Conservation (phyloP, 1,284 basidiomycete species). For the Ceratobasidium theobromae region DNA sequence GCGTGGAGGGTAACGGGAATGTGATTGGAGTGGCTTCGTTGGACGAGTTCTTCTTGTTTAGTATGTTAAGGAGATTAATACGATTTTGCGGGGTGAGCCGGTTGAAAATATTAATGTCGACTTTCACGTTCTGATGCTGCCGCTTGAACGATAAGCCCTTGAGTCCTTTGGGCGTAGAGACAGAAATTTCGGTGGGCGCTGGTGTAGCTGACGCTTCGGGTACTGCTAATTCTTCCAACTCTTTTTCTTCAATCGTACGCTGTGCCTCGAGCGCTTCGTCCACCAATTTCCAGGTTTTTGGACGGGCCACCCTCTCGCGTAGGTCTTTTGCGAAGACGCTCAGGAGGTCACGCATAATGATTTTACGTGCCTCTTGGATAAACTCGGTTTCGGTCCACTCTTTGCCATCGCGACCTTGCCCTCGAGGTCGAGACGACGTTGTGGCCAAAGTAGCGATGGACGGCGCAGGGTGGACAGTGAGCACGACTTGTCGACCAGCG, state of each 20-base stretch:
- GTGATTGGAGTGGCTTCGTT: constrained; percentile 28
- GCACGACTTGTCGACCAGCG: constrained; percentile 60
- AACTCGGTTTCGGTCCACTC: constrained; percentile 57
- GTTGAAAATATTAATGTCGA: constrained; percentile 32
- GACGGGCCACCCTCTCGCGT: constrained; percentile 61
- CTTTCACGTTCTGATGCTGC: constrained; percentile 31
- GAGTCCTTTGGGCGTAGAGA: constrained; percentile 23
- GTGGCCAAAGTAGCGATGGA: constrained; percentile 23
- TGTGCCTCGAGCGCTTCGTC: constrained; percentile 43
- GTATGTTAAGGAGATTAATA: constrained; percentile 28
- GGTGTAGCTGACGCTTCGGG: constrained; percentile 40
- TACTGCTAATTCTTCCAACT: constrained; percentile 41
- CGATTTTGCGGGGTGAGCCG: constrained; percentile 30
- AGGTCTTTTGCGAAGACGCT: constrained; percentile 68
- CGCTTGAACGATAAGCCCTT: constrained; percentile 33
- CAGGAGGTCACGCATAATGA: constrained; percentile 65
- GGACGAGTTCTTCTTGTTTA: constrained; percentile 29
- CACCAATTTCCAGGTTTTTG: constrained; percentile 58
- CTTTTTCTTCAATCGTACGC: constrained; percentile 45
- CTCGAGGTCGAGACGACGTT: constrained; percentile 20
- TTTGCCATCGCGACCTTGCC: constrained; percentile 38
- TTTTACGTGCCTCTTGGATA: constrained; percentile 49
- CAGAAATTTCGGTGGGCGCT: constrained; percentile 19
- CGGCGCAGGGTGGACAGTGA: constrained; percentile 58
- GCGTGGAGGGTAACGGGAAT: constrained; percentile 17